These are phyloP conservation scores for Isoetes taiwanensis DNA, from an alignment of 75 land plant genomes.

Conservation along the genomic window DNA sequence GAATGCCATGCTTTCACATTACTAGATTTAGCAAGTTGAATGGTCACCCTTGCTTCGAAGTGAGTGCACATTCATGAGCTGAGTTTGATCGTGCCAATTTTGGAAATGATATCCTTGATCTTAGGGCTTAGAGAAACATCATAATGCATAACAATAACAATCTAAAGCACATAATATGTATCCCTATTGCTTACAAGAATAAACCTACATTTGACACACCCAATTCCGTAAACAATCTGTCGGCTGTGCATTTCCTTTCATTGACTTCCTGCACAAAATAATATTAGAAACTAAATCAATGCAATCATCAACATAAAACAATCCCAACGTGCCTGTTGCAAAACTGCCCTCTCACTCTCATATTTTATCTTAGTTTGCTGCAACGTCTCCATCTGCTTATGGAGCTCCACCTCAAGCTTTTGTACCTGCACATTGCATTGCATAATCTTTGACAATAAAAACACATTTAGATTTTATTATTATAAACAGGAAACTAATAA, in stretches of 20 bases:
- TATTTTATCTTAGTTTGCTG: slow-evolving; percentile 5
- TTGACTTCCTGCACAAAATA: slow-evolving; percentile 15
- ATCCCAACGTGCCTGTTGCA: not conserved
- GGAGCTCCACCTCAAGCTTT: slow-evolving; percentile 1
- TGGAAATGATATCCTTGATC: no score
- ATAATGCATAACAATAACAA: no score
- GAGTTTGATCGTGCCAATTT: no score
- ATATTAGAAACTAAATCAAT: not conserved
- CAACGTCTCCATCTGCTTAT: slow-evolving; percentile 11
- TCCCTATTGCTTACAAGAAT: not conserved
- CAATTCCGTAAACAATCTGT: slow-evolving; percentile 16
- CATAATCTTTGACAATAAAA: no score
- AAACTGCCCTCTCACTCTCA: slow-evolving; percentile 8
- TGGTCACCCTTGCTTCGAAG: no score
- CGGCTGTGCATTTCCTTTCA: slow-evolving; percentile 11
- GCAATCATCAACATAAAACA: not conserved
- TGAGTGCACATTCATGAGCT: no score
- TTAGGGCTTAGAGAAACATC: no score
- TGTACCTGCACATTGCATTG: not conserved
- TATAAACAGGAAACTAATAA: not conserved
- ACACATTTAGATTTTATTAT: not conserved
- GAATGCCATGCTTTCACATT: no score
- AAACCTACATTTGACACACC: slow-evolving; percentile 17
- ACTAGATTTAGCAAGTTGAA: no score
- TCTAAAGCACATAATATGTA: no score